These are phyloP conservation scores for Mortierella sp. DNA, from an alignment of 371 early-diverging fungal species.

Conservation along the genomic window DNA sequence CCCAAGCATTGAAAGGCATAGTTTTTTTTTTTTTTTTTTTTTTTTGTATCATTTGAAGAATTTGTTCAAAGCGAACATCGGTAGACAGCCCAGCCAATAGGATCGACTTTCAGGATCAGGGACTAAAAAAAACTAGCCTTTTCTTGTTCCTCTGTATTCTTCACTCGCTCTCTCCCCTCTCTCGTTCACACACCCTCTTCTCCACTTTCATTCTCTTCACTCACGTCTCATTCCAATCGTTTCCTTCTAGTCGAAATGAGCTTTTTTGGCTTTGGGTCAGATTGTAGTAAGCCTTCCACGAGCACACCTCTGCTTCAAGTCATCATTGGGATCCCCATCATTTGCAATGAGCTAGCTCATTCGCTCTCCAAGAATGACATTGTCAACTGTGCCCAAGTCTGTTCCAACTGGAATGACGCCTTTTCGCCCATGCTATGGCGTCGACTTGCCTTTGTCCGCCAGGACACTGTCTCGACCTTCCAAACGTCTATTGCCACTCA, in stretches of 20 bases:
- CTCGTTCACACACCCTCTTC: background rate
- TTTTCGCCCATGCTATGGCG: slow-evolving; percentile 26
- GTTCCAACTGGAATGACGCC: background rate
- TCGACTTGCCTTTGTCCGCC: background rate
- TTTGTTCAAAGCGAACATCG: background rate
- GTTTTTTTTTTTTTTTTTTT: background rate
- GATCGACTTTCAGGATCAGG: no score
- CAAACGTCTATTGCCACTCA: background rate
- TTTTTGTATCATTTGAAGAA: background rate
- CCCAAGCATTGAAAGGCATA: slow-evolving; percentile 4
- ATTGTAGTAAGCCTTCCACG: background rate
- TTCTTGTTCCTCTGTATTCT: no score
- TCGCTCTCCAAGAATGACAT: slow-evolving; percentile 9
- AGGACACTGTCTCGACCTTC: slow-evolving; percentile 4
- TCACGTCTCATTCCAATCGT: background rate
- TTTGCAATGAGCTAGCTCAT: slow-evolving; percentile 11
- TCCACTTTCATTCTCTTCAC: background rate
- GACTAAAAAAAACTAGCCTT: no score
- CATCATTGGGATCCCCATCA: slow-evolving; percentile 7
- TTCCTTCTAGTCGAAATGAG: background rate
- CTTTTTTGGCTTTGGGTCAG: background rate
- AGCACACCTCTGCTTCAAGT: background rate
- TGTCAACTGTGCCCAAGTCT: slow-evolving; percentile 2
- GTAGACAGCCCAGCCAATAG: background rate
- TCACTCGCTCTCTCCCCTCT: background rate